phyloP scores from a whole-genome alignment of 371 early-diverging fungal genomes.

The Lichtheimia hyalospora region DNA sequence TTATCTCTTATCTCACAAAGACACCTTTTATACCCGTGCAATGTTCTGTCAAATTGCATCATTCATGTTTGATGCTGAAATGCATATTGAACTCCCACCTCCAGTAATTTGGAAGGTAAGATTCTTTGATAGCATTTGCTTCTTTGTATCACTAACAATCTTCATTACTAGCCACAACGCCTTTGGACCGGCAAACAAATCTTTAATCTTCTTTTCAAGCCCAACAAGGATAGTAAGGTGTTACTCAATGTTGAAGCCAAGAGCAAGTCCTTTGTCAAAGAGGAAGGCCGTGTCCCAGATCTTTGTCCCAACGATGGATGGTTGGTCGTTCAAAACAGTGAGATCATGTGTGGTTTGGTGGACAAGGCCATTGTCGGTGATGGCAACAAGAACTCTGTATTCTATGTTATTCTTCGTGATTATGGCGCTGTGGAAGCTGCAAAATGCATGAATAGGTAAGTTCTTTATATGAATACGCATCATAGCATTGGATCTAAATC shows the following conservation, averaged over 20 bases:
- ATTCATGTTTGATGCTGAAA: constrained; percentile 80
- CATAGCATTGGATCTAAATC: not conserved
- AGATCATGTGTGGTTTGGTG: constrained; percentile 92
- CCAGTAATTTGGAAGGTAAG: constrained; percentile 87
- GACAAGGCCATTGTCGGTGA: constrained; percentile 98
- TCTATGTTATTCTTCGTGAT: constrained; percentile 93
- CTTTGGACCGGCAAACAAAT: constrained; percentile 73
- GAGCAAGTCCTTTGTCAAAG: constrained; percentile 73
- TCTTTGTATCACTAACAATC: not conserved
- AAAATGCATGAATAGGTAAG: constrained; percentile 85
- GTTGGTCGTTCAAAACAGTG: constrained; percentile 89
- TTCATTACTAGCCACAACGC: constrained; percentile 48
- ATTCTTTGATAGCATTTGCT: not conserved
- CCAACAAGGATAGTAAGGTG: constrained; percentile 72
- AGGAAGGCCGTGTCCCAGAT: constrained; percentile 62
- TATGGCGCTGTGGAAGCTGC: constrained; percentile 89
- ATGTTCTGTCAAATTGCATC: constrained; percentile 91
- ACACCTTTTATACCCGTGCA: constrained; percentile 93
- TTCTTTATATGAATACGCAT: not conserved
- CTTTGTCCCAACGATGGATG: constrained; percentile 92
- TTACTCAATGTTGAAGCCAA: constrained; percentile 89
- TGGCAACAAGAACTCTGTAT: constrained; percentile 93
- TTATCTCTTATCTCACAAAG: constrained; percentile 91
- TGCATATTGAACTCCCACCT: constrained; percentile 88
- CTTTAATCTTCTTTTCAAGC: constrained; percentile 85